A percentile compares a stretch with the other conserved stretches of the same genome.
Conservation (phyloP, 164 flowering plant genomes). For the Houttuynia cordata region DNA sequence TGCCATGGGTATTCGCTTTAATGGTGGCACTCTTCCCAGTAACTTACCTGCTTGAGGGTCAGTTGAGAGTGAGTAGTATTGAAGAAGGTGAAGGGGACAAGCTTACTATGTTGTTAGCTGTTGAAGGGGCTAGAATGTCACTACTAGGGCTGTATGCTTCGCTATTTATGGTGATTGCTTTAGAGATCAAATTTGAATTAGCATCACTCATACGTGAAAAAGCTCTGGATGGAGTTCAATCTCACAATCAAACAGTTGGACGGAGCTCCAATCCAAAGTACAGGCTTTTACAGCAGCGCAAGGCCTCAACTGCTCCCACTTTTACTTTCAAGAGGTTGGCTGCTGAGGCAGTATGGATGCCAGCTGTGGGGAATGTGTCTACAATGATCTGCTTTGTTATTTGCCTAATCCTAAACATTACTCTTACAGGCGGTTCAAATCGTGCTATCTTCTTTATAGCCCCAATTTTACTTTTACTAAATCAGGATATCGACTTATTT, state of each 20-base stretch:
- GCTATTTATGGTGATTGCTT: slow-evolving; percentile 84
- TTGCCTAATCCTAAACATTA: slow-evolving; percentile 69
- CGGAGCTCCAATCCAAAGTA: slow-evolving; percentile 48
- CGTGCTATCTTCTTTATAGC: slow-evolving; percentile 88
- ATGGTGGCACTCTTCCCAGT: slow-evolving; percentile 97
- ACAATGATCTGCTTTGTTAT: slow-evolving; percentile 87
- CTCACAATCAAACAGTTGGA: slow-evolving; percentile 32
- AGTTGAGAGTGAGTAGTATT: slow-evolving; percentile 49
- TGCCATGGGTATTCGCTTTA: slow-evolving; percentile 93
- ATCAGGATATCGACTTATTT: slow-evolving; percentile 91
- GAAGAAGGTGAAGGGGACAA: slow-evolving; percentile 41
- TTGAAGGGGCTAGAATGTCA: slow-evolving; percentile 94
- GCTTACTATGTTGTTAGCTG: slow-evolving; percentile 60
- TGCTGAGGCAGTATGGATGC: slow-evolving; percentile 99
- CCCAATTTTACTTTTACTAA: slow-evolving; percentile 78
- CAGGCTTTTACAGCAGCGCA: slow-evolving; percentile 80
- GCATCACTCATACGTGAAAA: slow-evolving; percentile 74
- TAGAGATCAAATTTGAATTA: slow-evolving; percentile 87
- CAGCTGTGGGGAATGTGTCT: slow-evolving; percentile 93
- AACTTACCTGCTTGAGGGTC: slow-evolving; percentile 87
- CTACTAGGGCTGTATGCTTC: slow-evolving; percentile 94
- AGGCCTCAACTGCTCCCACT: slow-evolving; percentile 47
- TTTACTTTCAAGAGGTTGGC: slow-evolving; percentile 84
- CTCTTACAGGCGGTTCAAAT: slow-evolving; percentile 88
- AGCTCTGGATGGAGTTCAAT: slow-evolving; percentile 40